phyloP scores from a whole-genome alignment of 495 filamentous ascomycete genomes.

The Penicillium maclennaniae region DNA sequence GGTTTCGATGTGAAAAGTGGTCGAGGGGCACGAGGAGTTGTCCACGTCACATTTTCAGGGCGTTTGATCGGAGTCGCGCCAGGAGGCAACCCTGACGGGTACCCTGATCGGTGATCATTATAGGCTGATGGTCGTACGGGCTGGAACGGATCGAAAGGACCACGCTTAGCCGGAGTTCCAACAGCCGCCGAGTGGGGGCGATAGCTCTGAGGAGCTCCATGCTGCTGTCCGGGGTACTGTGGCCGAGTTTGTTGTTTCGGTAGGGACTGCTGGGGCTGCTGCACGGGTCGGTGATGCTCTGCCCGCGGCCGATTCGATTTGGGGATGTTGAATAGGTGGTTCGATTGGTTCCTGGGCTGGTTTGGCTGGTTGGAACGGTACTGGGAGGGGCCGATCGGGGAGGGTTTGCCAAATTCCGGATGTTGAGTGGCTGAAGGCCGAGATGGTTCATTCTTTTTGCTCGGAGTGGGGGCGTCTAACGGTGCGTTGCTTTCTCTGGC shows the following conservation, averaged over 20 bases:
- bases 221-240: constrained; percentile 16
- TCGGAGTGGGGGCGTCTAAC: constrained; percentile 30
- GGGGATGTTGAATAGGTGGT: constrained; percentile 50
- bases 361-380: constrained; percentile 31
- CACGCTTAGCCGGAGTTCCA: constrained; percentile 23
- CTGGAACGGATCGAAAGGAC: constrained; percentile 42
- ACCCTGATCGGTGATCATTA: constrained; percentile 30
- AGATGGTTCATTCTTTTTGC: constrained; percentile 27
- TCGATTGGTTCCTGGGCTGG: constrained; percentile 31
- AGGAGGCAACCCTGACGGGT: constrained; percentile 23
- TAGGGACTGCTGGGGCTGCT: not conserved
- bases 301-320: constrained; percentile 43
- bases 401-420: constrained; percentile 59
- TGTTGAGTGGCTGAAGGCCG: constrained; percentile 26
- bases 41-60: constrained; percentile 41
- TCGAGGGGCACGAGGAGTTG: constrained; percentile 36
- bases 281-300: constrained; percentile 45
- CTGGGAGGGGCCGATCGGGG: constrained; percentile 45
- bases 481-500: constrained; percentile 43
- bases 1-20: constrained; percentile 44
- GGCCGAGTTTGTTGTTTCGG: not conserved
- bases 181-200: constrained; percentile 19
- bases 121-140: constrained; percentile 41
- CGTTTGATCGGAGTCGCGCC: constrained; percentile 42
- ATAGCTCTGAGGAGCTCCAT: constrained; percentile 15